Evolutionary conservation across 441 rosid species (phyloP).

Genomic region (Breynia disticha): DNA sequence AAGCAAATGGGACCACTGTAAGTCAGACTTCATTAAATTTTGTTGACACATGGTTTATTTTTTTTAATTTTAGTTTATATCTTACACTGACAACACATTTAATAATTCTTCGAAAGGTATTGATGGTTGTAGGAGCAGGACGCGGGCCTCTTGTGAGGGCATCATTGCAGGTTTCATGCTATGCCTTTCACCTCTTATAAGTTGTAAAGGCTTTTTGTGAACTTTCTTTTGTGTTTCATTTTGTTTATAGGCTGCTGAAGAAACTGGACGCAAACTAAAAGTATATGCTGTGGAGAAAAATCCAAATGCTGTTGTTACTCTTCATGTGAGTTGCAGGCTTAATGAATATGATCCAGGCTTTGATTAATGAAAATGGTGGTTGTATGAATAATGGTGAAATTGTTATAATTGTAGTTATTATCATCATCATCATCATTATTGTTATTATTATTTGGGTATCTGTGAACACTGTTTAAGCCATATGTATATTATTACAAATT

Average conservation of each 20-base stretch:
- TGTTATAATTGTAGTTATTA: too few species aligned
- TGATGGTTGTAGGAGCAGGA: constrained; percentile 99
- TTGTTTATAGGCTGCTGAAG: constrained; percentile 83
- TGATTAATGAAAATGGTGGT: constrained; percentile 2
- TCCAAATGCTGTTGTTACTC: constrained; percentile 98
- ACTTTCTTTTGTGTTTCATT: constrained; percentile 15
- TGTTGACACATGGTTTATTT: neutral
- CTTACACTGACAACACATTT: constrained; percentile 1
- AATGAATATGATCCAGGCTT: constrained; percentile 9
- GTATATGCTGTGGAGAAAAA: constrained; percentile 97
- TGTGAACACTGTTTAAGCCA: too few species aligned
- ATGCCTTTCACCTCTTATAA: constrained; percentile 18
- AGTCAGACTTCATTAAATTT: constrained; percentile 14
- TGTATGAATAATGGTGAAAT: too few species aligned
- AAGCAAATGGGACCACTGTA: constrained; percentile 61
- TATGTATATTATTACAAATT: too few species aligned
- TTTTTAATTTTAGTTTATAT: constrained; percentile 6
- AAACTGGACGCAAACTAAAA: constrained; percentile 78
- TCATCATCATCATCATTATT: too few species aligned
- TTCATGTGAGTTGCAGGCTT: constrained; percentile 59
- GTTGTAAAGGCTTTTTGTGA: constrained; percentile 2
- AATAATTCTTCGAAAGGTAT: constrained; percentile 40
- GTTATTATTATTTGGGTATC: too few species aligned
- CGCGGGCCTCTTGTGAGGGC: constrained; percentile 99
- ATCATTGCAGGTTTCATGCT: constrained; percentile 68